phyloP scores from a whole-genome alignment of 495 filamentous ascomycete genomes.

The Margaritispora aquatica region DNA sequence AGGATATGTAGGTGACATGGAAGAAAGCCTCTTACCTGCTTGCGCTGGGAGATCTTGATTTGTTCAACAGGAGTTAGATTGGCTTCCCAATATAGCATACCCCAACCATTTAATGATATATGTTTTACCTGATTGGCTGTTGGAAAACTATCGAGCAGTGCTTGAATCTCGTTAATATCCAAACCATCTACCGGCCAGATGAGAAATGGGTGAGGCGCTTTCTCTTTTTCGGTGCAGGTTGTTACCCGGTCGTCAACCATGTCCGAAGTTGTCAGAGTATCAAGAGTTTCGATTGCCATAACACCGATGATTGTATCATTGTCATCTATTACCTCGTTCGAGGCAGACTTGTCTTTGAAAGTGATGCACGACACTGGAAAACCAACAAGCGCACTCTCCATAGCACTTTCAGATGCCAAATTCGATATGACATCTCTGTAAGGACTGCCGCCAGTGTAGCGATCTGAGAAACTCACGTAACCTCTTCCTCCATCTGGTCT shows the following conservation, averaged over 20 bases:
- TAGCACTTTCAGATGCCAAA: too few relatives aligned
- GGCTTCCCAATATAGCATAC: background rate
- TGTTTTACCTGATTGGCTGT: background rate
- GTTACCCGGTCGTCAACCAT: background rate
- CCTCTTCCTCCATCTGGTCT: too few relatives aligned
- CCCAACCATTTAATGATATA: background rate
- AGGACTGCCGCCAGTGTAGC: too few relatives aligned
- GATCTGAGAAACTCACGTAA: too few relatives aligned
- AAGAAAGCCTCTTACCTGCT: background rate
- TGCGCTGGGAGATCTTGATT: background rate
- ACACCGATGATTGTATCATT: too few relatives aligned
- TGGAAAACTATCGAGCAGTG: background rate
- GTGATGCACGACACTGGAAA: too few relatives aligned
- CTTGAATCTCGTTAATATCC: background rate
- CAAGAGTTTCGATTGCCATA: background rate
- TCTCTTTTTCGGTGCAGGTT: background rate
- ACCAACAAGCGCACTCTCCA: too few relatives aligned
- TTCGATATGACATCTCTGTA: too few relatives aligned
- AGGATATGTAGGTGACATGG: too few relatives aligned
- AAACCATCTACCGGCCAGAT: background rate
- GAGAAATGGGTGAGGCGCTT: background rate
- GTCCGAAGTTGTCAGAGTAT: background rate
- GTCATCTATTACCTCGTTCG: background rate
- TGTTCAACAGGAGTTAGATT: background rate
- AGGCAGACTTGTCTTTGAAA: too few relatives aligned